Conservation (phyloP, 148 eudicot genomes). For the Bassia scoparia region DNA sequence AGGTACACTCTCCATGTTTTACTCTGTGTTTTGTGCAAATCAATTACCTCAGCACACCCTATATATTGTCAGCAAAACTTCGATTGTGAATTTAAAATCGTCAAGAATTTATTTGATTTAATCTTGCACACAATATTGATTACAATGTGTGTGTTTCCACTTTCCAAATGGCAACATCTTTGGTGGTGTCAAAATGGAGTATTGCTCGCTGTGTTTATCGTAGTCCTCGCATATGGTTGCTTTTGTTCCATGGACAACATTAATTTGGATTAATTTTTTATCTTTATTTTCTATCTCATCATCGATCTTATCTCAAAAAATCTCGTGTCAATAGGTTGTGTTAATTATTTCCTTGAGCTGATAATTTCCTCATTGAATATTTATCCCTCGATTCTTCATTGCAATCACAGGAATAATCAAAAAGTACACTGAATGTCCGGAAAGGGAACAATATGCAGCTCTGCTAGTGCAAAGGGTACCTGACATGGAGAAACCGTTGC, state of each 20-base stretch:
- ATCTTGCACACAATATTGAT: too few species aligned
- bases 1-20: constrained; percentile 41
- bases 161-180: too few species aligned
- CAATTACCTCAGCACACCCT: background rate
- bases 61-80: background rate
- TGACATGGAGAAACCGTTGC: constrained; percentile 77
- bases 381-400: constrained; percentile 8
- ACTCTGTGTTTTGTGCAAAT: background rate
- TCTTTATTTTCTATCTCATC: background rate
- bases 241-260: background rate
- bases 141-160: too few species aligned
- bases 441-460: constrained; percentile 59
- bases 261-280: background rate
- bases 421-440: constrained; percentile 69
- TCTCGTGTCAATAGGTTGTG: background rate
- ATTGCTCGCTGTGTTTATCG: too few species aligned
- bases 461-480: constrained; percentile 80
- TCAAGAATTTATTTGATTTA: too few species aligned
- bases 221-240: too few species aligned
- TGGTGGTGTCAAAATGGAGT: too few species aligned
- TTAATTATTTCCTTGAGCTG: background rate
- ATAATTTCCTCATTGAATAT: background rate
- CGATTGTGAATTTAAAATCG: too few species aligned
- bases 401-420: constrained; percentile 62
- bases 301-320: background rate